Evolutionary conservation across 1,284 basidiomycete species (phyloP).

Genomic region (Papiliotrema flavescens): DNA sequence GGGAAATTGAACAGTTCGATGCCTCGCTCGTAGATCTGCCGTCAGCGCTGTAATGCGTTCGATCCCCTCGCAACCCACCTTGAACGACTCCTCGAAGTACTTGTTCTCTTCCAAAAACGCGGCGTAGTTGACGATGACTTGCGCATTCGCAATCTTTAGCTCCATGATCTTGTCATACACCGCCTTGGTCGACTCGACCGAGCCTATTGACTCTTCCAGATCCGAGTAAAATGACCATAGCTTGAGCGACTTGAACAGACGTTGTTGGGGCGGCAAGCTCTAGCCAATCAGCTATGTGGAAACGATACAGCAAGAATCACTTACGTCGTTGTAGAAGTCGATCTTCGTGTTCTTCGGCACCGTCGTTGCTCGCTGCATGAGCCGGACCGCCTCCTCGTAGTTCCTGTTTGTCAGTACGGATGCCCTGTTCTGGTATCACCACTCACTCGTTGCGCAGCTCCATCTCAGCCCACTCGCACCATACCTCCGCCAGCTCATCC

Average conservation of each 20-base stretch:
- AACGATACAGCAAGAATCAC: too few species aligned
- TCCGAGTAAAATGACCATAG: conserved; percentile 99
- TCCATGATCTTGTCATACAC: conserved; percentile 98
- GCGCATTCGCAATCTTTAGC: conserved; percentile 96
- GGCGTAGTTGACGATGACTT: conserved; percentile 96
- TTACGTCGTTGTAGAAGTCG: conserved; percentile 91
- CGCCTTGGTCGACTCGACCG: conserved; percentile 84
- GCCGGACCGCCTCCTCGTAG: conserved; percentile 88
- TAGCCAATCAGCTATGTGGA: conserved; percentile 37
- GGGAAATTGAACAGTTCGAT: conserved; percentile 98
- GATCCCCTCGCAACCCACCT: conserved; percentile 53
- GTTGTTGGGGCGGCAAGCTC: conserved; percentile 77
- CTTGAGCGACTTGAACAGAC: conserved; percentile 96
- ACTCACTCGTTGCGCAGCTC: conserved; percentile 90
- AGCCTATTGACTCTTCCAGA: conserved; percentile 92
- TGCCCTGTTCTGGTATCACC: neutral
- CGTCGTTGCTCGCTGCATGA: conserved; percentile 93
- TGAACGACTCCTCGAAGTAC: conserved; percentile 98
- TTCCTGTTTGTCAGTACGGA: conserved; percentile 67
- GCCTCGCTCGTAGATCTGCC: conserved; percentile 88
- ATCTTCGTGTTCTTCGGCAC: conserved; percentile 86
- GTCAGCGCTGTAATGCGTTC: neutral
- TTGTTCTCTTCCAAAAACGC: conserved; percentile 95
- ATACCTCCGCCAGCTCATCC: conserved; percentile 95
- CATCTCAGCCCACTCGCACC: conserved; percentile 99